phyloP scores from a whole-genome alignment of 345 rosid species.

The Dipteronia sinensis region DNA sequence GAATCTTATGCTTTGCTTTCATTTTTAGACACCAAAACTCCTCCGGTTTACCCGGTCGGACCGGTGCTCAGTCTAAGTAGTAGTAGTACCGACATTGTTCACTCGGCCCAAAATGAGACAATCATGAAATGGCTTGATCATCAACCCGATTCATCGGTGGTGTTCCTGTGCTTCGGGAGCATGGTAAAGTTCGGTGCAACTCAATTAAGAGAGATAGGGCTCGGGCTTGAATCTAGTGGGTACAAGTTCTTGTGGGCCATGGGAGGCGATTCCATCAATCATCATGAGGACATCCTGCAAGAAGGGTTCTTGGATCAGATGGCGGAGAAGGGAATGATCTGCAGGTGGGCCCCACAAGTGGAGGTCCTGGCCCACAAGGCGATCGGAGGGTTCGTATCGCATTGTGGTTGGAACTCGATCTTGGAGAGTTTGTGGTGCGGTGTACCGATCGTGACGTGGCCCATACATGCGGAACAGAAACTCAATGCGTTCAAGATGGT shows the following conservation, averaged over 20 bases:
- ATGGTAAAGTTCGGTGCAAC: not conserved
- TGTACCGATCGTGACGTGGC: conserved; percentile 12
- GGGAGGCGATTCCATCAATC: not conserved
- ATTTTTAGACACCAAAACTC: not conserved
- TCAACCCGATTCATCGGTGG: conserved; percentile 10
- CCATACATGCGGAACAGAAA: conserved; percentile 16
- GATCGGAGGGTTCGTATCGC: conserved; percentile 10
- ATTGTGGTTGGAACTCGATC: conserved; percentile 21
- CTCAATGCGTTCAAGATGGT: conserved; percentile 15
- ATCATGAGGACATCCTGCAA: conserved; percentile 1
- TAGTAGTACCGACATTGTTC: not conserved
- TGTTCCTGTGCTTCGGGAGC: conserved; percentile 25
- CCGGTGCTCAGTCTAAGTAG: not conserved
- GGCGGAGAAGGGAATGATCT: not conserved
- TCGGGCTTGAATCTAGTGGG: conserved; percentile 21
- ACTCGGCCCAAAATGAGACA: not conserved
- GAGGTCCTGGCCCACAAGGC: conserved; percentile 14
- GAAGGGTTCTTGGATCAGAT: conserved; percentile 11
- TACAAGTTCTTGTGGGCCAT: conserved; percentile 17
- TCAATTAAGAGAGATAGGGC: conserved; percentile 16
- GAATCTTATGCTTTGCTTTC: not conserved
- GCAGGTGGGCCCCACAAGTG: conserved; percentile 23
- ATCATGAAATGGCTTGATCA: conserved; percentile 24
- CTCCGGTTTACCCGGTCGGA: conserved; percentile 12
- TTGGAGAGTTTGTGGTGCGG: conserved; percentile 19